A percentile compares a stretch with the other conserved stretches of the same genome.
Evolutionary conservation across 176 grass and related monocot species (phyloP).

Genomic region (Oropetium thomaeum): DNA sequence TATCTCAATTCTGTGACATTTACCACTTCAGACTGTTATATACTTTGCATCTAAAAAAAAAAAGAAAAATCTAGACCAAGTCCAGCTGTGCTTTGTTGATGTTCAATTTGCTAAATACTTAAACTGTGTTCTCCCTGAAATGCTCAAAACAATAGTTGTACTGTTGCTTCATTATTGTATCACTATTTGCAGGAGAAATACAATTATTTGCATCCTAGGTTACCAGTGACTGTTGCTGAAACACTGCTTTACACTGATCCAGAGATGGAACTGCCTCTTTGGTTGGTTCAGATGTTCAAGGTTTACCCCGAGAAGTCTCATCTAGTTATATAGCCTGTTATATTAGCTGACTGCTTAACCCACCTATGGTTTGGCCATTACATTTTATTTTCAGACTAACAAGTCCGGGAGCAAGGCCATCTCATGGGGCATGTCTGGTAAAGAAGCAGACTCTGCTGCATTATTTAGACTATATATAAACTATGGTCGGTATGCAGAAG

Average conservation of each 20-base stretch:
- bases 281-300: conserved; percentile 98
- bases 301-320: conserved; percentile 36
- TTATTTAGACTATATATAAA: conserved; percentile 90
- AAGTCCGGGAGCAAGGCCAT: conserved; percentile 53
- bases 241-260: conserved; percentile 91
- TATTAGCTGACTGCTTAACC: conserved; percentile 12
- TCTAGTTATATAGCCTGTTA: neutral
- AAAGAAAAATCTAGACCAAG: neutral
- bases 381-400: conserved; percentile 20
- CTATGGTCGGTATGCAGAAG: conserved; percentile 72
- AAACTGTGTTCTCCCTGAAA: neutral
- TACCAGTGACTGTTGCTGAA: conserved; percentile 79
- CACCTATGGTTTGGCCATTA: conserved; percentile 2
- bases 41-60: neutral
- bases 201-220: conserved; percentile 73
- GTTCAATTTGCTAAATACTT: neutral
- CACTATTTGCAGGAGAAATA: conserved; percentile 70
- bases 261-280: conserved; percentile 90
- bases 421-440: conserved; percentile 84
- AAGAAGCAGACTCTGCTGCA: conserved; percentile 78
- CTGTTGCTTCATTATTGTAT: neutral
- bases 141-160: neutral
- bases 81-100: neutral
- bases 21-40: neutral
- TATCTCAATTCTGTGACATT: neutral